Percentiles rank a stretch among this genome's conserved stretches.
These are phyloP conservation scores for Colletotrichum gigasporum DNA, from an alignment of 2,329 filamentous ascomycete species.

Conservation along the genomic window DNA sequence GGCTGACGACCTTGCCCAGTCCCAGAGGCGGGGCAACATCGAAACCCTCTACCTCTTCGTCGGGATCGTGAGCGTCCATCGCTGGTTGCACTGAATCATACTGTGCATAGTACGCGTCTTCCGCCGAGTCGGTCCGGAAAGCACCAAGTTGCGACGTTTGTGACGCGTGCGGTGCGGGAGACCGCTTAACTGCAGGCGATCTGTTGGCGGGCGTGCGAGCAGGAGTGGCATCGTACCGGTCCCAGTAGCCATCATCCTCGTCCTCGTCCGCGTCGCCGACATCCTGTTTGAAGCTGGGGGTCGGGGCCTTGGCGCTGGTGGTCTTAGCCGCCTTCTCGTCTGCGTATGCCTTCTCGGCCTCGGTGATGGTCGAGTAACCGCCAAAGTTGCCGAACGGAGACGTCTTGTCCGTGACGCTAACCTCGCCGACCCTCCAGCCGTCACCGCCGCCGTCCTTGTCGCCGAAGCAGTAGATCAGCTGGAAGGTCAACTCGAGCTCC, in stretches of 20 bases:
- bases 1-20: constrained; percentile 31
- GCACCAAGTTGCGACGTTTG: constrained; percentile 36
- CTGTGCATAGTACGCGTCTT: constrained; percentile 79
- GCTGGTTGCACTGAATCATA: constrained; percentile 84
- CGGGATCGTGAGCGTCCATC: constrained; percentile 83
- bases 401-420: constrained; percentile 67
- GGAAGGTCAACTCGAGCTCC: constrained; percentile 70
- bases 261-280: constrained; percentile 56
- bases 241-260: constrained; percentile 84
- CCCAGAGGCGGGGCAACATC: constrained; percentile 46
- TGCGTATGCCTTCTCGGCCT: constrained; percentile 68
- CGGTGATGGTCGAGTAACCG: constrained; percentile 59
- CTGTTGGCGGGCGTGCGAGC: constrained; percentile 55
- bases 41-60: constrained; percentile 64
- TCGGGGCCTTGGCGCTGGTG: constrained; percentile 21
- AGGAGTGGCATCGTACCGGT: constrained; percentile 78
- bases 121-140: constrained; percentile 51
- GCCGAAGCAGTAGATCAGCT: constrained; percentile 74
- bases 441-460: constrained; percentile 69
- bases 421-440: constrained; percentile 79
- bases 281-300: constrained; percentile 27
- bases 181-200: constrained; percentile 65
- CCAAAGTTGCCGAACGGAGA: constrained; percentile 64
- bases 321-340: constrained; percentile 41
- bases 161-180: constrained; percentile 63